A percentile compares a stretch with the other conserved stretches of the same genome.
Evolutionary conservation across 371 early-diverging fungal genomes (phyloP).

Genomic region (Choanephora cucurbitarum): DNA sequence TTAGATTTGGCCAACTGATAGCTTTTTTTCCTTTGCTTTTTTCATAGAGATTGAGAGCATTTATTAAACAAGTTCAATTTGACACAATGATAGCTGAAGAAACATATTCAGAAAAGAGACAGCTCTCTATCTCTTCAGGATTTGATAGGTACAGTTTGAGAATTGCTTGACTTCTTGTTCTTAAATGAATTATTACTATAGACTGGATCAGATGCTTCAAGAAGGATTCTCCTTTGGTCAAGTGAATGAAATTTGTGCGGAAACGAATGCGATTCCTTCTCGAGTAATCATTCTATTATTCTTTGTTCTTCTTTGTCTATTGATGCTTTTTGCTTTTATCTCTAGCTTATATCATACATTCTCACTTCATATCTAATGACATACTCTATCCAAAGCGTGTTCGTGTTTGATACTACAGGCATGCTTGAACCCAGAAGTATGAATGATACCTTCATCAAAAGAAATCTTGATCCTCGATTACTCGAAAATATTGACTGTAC

Average conservation of each 20-base stretch:
- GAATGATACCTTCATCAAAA: neutral
- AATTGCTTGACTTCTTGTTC: neutral
- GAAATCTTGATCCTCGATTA: neutral
- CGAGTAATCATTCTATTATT: neutral
- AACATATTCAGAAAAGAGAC: neutral
- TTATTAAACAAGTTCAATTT: slow-evolving; percentile 12
- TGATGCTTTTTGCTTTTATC: neutral
- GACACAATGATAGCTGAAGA: slow-evolving; percentile 1
- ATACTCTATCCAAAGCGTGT: neutral
- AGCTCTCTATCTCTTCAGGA: slow-evolving; percentile 2
- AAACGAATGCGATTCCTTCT: neutral
- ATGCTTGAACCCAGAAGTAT: slow-evolving; percentile 9
- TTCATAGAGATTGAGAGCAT: slow-evolving; percentile 8
- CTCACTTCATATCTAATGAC: slow-evolving; percentile 1
- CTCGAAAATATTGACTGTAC: slow-evolving; percentile 3
- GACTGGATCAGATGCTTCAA: slow-evolving; percentile 10
- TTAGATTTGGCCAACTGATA: neutral
- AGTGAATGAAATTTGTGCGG: slow-evolving; percentile 15
- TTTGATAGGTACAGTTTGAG: neutral
- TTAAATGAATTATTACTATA: too few relatives aligned
- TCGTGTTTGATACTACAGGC: slow-evolving; percentile 14
- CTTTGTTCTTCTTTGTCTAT: too few relatives aligned
- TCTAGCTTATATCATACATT: slow-evolving; percentile 13
- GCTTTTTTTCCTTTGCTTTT: neutral
- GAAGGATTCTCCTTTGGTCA: slow-evolving; percentile 10